These are phyloP conservation scores for Fistulina hepatica DNA, from an alignment of 1,284 basidiomycete species.

Conservation along the genomic window DNA sequence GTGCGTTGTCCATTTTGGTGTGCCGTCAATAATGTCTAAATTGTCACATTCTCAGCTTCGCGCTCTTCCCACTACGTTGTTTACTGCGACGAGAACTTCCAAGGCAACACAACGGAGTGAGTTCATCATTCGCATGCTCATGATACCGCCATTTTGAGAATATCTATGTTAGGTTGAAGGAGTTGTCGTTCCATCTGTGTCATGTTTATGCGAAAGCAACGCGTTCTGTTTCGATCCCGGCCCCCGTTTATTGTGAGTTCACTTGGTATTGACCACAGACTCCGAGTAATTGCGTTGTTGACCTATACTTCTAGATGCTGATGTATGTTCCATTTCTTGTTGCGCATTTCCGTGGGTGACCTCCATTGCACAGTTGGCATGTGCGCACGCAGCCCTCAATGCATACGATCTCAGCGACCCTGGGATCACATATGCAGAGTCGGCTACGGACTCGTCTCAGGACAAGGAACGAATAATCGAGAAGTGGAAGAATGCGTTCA, in stretches of 20 bases:
- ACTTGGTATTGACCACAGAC: too few relatives aligned
- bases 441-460: too few relatives aligned
- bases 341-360: too few relatives aligned
- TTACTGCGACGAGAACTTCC: conserved; percentile 11
- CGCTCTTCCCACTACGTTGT: conserved; percentile 14
- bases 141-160: conserved; percentile 7
- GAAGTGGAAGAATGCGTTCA: too few relatives aligned
- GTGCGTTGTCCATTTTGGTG: conserved; percentile 15
- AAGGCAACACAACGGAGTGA: neutral
- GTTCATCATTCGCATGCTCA: neutral
- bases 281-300: neutral
- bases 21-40: conserved; percentile 1
- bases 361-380: too few relatives aligned
- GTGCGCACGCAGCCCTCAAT: too few relatives aligned
- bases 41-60: conserved; percentile 8
- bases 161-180: conserved; percentile 7
- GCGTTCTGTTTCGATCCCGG: neutral
- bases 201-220: conserved; percentile 20
- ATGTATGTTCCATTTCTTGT: neutral
- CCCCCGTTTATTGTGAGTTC: neutral
- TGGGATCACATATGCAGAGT: too few relatives aligned
- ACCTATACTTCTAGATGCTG: neutral
- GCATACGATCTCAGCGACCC: too few relatives aligned
- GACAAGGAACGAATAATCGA: too few relatives aligned
- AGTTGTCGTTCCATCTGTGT: conserved; percentile 21